A percentile compares a stretch with the other conserved stretches of the same genome.
Conservation (phyloP, 441 rosid species). For the Mallotus repandus region DNA sequence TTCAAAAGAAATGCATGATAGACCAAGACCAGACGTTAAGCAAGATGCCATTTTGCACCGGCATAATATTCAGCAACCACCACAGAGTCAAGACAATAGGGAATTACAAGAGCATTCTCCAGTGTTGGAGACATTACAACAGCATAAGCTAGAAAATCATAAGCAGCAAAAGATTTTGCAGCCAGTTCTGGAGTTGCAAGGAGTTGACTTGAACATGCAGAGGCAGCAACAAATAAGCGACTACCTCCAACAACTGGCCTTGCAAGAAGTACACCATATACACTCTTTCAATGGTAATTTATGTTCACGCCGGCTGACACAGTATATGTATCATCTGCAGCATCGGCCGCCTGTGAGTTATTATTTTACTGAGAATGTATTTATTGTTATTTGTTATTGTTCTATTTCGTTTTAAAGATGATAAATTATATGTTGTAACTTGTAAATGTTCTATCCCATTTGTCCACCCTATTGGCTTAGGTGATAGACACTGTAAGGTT, state of each 20-base stretch:
- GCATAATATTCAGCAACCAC: constrained; percentile 59
- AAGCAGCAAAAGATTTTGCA: constrained; percentile 62
- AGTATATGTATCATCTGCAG: constrained; percentile 78
- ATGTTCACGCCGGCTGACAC: constrained; percentile 79
- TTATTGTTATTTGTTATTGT: neutral
- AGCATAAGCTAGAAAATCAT: constrained; percentile 43
- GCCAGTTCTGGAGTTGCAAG: constrained; percentile 56
- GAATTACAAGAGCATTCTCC: constrained; percentile 59
- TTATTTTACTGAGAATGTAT: neutral
- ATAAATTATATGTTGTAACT: no score
- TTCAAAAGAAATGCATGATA: constrained; percentile 51
- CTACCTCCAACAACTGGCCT: constrained; percentile 66
- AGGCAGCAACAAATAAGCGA: constrained; percentile 46
- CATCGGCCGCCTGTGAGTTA: constrained; percentile 72
- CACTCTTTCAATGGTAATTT: constrained; percentile 59
- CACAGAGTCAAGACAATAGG: constrained; percentile 64
- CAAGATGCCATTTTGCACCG: constrained; percentile 71
- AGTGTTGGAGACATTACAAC: constrained; percentile 56
- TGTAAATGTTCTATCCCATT: no score
- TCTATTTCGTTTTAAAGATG: neutral
- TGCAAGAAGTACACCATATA: constrained; percentile 43
- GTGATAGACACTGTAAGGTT: no score
- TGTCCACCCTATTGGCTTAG: no score
- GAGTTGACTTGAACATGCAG: constrained; percentile 64
- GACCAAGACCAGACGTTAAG: constrained; percentile 56